Conservation (phyloP, 1,284 basidiomycete genomes). For the Austroboletus niveus region DNA sequence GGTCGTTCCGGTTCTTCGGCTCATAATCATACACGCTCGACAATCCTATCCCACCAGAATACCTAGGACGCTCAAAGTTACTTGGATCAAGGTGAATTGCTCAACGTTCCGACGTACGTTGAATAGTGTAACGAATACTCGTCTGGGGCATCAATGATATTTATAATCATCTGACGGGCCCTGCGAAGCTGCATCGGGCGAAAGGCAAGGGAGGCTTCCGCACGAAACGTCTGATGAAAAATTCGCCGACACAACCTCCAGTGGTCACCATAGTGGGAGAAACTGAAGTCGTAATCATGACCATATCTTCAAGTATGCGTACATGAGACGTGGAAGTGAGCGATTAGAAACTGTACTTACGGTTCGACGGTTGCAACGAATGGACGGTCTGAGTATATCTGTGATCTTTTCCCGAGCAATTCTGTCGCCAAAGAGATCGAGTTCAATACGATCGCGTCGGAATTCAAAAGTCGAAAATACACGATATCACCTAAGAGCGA, state of each 20-base stretch:
- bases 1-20: conserved; percentile 9
- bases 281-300: background rate
- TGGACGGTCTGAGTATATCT: conserved; percentile 9
- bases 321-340: background rate
- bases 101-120: background rate
- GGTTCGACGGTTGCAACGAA: conserved; percentile 5
- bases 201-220: background rate
- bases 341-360: conserved; percentile 5
- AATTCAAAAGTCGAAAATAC: conserved; percentile 11
- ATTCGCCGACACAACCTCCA: conserved; percentile 3
- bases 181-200: conserved; percentile 9
- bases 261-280: background rate
- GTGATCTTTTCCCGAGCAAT: conserved; percentile 16
- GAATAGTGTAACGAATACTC: conserved; percentile 4
- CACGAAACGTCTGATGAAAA: conserved; percentile 1
- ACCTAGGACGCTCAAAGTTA: background rate
- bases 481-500: conserved; percentile 6
- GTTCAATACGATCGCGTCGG: conserved; percentile 12
- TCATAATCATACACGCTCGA: conserved; percentile 17
- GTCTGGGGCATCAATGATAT: conserved; percentile 7
- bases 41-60: conserved; percentile 13
- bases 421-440: background rate
- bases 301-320: conserved; percentile 1
- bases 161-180: conserved; percentile 2
- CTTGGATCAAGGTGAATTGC: background rate